phyloP scores from a whole-genome alignment of 2,329 filamentous ascomycete species.

The Aspergillus phoenicis region DNA sequence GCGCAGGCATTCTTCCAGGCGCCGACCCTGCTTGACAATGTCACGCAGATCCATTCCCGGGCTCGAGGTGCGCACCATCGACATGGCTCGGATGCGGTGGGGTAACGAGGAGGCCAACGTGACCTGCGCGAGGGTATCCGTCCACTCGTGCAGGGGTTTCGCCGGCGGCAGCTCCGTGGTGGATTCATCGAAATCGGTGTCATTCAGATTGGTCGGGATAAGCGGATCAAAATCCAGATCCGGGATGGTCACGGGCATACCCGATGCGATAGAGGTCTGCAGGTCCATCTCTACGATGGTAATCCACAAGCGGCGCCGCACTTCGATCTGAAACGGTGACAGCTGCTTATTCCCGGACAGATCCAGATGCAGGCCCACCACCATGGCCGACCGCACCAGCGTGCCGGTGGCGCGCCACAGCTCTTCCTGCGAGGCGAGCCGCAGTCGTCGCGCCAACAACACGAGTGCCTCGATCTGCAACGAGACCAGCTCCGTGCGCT shows the following conservation, averaged over 20 bases:
- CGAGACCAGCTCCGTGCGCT: constrained; percentile 22
- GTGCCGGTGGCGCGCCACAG: constrained; percentile 49
- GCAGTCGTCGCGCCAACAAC: constrained; percentile 20
- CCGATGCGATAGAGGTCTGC: constrained; percentile 41
- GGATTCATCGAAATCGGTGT: constrained; percentile 46
- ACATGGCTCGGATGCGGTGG: constrained; percentile 20
- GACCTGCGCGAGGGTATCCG: constrained; percentile 19
- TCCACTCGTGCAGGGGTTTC: constrained; percentile 28
- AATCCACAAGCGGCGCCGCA: constrained; percentile 41
- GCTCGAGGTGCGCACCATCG: constrained; percentile 7
- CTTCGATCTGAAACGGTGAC: constrained; percentile 38
- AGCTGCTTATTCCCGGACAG: constrained; percentile 37
- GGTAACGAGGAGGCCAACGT: constrained; percentile 20
- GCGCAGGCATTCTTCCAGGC: constrained; percentile 16
- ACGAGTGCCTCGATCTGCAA: constrained; percentile 24
- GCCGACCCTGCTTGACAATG: constrained; percentile 12
- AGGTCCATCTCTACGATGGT: constrained; percentile 51
- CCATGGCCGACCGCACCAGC: constrained; percentile 37
- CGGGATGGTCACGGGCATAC: constrained; percentile 44
- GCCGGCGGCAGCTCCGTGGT: constrained; percentile 30
- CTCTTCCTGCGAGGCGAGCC: constrained; percentile 18
- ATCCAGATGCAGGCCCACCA: constrained; percentile 49
- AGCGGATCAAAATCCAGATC: constrained; percentile 40
- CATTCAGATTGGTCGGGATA: constrained; percentile 45
- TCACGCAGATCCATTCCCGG: constrained; percentile 13